Base-by-base conservation (phyloP, 2,329 filamentous ascomycete species). In the Penicillium sp. region DNA sequence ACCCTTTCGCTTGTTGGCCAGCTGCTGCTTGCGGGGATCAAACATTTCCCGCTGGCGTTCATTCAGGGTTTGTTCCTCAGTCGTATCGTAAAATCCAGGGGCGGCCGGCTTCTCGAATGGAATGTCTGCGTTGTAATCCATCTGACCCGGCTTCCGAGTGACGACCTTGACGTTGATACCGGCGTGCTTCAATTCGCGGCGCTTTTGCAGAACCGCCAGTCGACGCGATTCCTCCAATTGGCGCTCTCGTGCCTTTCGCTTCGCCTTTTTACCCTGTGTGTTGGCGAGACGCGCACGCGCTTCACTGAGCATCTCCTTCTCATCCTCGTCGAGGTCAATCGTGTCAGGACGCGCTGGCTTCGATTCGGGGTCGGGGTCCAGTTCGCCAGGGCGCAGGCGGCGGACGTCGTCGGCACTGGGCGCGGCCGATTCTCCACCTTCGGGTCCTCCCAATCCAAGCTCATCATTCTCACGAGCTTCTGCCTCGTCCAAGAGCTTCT, bases 91-190 rank as follows among this genome's bases (percentile, higher is more conserved):
- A 70, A 99, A 99, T 11, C 94, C 94, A 20, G 86, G 78, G 0
- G 88, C 87, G 0, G 94, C 87, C 58, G 89, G 89, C 73, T 94
- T 96, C 72, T 99, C 94, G 60, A 99, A 97, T 0, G 94, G 94
- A 59, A 99, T 95, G 64, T 99, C 94, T 63, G 94, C 94, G 73
- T 99, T 99, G 78, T 99, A 99, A 73, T 99, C 94, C 90, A 99
- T 99, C 76, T 97, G 88, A 0, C 94, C 94, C 78, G 90, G 86
- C 78, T 97, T 97, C 54, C 88, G 85, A 13, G 88, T 94, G 2
- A 86, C 85, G 51, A 97, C 86, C 74, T 97, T 99, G 77, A 97
- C 91, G 71, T 99, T 99, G 75, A 99, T 97, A 43, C 94, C 94
- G 1, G 94, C 91, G 69, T 92, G 95, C 77, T 99, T 99, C 60